These are phyloP conservation scores for Helotiales sp. DNA, from an alignment of 2,329 filamentous ascomycete genomes.

Conservation along the genomic window DNA sequence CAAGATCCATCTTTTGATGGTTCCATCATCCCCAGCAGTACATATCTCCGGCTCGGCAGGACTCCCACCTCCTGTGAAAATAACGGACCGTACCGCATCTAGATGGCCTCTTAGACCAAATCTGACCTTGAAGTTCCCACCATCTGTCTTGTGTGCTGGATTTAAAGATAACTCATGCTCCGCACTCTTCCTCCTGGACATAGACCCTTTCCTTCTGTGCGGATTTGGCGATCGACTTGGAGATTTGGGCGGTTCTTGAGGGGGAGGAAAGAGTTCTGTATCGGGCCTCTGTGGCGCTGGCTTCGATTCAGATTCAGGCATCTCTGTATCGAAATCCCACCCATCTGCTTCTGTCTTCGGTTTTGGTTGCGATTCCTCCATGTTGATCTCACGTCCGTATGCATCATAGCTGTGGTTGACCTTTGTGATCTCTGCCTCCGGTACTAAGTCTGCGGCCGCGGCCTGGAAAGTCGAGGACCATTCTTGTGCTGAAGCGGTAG, in stretches of 20 bases:
- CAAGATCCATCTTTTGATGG: slow-evolving; percentile 96
- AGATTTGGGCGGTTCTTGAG: slow-evolving; percentile 75
- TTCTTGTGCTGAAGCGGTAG: slow-evolving; percentile 41
- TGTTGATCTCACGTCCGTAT: slow-evolving; percentile 51
- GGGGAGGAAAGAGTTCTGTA: slow-evolving; percentile 85
- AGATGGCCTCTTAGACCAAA: slow-evolving; percentile 92
- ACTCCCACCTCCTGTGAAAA: slow-evolving; percentile 95
- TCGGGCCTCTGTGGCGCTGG: slow-evolving; percentile 69
- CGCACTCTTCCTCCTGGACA: slow-evolving; percentile 67
- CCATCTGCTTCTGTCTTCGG: slow-evolving; percentile 62
- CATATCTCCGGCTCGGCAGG: slow-evolving; percentile 96
- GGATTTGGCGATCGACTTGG: slow-evolving; percentile 68
- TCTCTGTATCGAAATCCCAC: slow-evolving; percentile 85
- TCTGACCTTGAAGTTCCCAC: slow-evolving; percentile 82
- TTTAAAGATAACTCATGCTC: slow-evolving; percentile 64
- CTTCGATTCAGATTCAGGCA: slow-evolving; percentile 55
- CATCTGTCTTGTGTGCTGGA: slow-evolving; percentile 63
- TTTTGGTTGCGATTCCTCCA: slow-evolving; percentile 47
- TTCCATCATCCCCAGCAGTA: slow-evolving; percentile 91
- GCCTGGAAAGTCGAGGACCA: slow-evolving; percentile 33
- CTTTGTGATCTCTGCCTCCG: slow-evolving; percentile 57
- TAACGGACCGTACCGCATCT: slow-evolving; percentile 89
- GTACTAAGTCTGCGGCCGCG: slow-evolving; percentile 27
- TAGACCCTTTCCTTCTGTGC: slow-evolving; percentile 79
- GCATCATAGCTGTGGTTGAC: slow-evolving; percentile 59